Evolutionary conservation across 2,329 filamentous ascomycete genomes (phyloP), one percentile per base, ranked within the genome.

Genomic region (Aspergillus pseudoterreus): DNA sequence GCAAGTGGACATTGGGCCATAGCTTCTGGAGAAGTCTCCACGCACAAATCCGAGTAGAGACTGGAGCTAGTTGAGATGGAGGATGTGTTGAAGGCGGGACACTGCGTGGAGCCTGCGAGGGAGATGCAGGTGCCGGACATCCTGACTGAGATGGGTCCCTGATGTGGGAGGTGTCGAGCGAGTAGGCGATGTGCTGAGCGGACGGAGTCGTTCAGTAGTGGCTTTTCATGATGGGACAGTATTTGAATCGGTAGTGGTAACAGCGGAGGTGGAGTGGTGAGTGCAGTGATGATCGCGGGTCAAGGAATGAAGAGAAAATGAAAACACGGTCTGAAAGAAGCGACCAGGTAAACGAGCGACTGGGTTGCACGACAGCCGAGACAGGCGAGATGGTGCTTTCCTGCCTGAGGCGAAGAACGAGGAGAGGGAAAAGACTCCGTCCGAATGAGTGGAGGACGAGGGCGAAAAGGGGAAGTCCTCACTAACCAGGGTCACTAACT

Each of bases 81-180:
- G 6, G 88, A 83, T 38, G 79, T 77, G 67, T 81, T 78, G 69
- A 91, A 95, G 2, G 88, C 87, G 43, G 85, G 78, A 71, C 90
- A 95, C 49, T 79, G 72, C 4, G 78, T 85, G 30, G 90, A 92
- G 55, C 80, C 84, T 51, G 81, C 72, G 33, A 95, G 78, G 24
- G 89, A 85, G 61, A 94, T 81, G 68, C 90, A 78, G 67, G 73
- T 65, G 55, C 47, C 58, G 45, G 55, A 57, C 59, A 56, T 64
- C 58, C 33, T 67, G 66, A 38, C 24, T 30, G 32, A 45, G n/a
- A 10, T 6, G 21, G 17, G 6, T 22, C 11, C 15, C 9, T 6
- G 22, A 8, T 45, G 27, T 11, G 30, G 38, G 22, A 14, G 11
- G 12, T 43, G 33, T 15, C n/a, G 15, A 27, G 14, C 17, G 6